Percentiles rank a stretch among this genome's conserved stretches.
Conservation (phyloP, 1,284 basidiomycete species). For the Fomitopsis betulina region DNA sequence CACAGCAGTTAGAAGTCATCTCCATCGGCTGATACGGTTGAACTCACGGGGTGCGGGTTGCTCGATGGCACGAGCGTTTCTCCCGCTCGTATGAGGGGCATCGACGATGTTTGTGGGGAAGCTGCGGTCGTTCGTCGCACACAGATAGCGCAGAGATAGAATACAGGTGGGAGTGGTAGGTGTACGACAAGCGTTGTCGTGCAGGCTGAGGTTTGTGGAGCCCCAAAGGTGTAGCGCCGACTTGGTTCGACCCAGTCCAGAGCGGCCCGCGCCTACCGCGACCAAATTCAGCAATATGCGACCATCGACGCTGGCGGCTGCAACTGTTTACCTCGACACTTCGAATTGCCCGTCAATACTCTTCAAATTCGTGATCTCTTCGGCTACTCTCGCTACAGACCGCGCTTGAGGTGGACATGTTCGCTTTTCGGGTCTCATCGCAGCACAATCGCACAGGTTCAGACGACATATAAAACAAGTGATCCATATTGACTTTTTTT, state of each 20-base stretch:
- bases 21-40: neutral
- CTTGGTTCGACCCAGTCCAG: neutral
- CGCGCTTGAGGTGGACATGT: too few species aligned
- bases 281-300: neutral
- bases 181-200: neutral
- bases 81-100: neutral
- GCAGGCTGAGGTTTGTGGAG: neutral
- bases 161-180: neutral
- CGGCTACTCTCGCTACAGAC: too few species aligned
- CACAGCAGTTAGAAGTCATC: too few species aligned
- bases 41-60: neutral
- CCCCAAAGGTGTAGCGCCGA: too few species aligned
- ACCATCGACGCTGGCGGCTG: neutral
- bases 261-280: neutral
- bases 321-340: neutral
- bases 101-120: neutral
- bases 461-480: too few species aligned
- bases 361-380: too few species aligned
- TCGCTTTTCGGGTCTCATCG: too few species aligned
- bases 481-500: too few species aligned
- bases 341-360: too few species aligned
- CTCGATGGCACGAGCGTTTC: neutral
- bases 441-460: too few species aligned
- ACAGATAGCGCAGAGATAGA: neutral
- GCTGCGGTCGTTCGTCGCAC: neutral